Evolutionary conservation across 192 early-diverging fungal genomes (phyloP).

Genomic region (Gaertneriomyces sp.): DNA sequence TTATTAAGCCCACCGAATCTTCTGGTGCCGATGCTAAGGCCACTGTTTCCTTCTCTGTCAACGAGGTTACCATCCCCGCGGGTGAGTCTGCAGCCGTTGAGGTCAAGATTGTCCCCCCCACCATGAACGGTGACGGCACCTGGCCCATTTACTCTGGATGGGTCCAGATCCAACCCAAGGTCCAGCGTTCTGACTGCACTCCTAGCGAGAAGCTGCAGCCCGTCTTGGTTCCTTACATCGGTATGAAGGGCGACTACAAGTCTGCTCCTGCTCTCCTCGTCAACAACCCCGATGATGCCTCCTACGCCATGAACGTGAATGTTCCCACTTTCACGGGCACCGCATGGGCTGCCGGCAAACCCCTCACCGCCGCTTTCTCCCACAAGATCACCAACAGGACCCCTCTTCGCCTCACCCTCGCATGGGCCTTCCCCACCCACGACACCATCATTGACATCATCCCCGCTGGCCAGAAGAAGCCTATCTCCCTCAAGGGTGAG

Average conservation of each 20-base stretch:
- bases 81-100: conserved; percentile 28
- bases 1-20: conserved; percentile 10
- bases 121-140: conserved; percentile 1
- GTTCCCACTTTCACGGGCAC: conserved; percentile 18
- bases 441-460: conserved; percentile 13
- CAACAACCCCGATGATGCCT: conserved; percentile 3
- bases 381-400: conserved; percentile 16
- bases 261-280: conserved; percentile 12
- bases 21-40: conserved; percentile 8
- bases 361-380: conserved; percentile 3
- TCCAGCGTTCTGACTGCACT: background rate
- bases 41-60: conserved; percentile 7
- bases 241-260: conserved; percentile 24
- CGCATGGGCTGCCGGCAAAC: background rate
- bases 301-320: conserved; percentile 3
- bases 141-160: conserved; percentile 38
- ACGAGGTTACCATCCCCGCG: conserved; percentile 25
- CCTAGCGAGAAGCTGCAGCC: conserved; percentile 2
- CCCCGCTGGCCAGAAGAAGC: background rate
- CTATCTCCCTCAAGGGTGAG: conserved; percentile 1
- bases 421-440: conserved; percentile 13
- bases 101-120: conserved; percentile 24
- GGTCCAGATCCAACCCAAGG: conserved; percentile 10
- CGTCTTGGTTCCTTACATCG: conserved; percentile 29
- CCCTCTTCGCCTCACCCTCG: conserved; percentile 7